Evolutionary conservation across 2,329 filamentous ascomycete species (phyloP).

Genomic region (Fusarium tupiense): DNA sequence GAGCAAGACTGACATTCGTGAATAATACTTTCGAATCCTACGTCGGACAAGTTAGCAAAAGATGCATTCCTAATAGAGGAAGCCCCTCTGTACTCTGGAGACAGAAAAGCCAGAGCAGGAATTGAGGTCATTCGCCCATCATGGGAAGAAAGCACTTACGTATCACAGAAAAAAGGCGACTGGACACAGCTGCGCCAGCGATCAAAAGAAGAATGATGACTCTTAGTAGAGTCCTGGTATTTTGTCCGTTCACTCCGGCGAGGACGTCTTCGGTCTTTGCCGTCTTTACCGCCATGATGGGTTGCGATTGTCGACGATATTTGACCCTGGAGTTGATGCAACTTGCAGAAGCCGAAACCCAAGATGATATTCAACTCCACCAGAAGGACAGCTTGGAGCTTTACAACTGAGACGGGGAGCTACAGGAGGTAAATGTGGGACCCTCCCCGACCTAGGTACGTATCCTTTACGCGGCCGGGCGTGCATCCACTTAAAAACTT

Average conservation of each 20-base stretch:
- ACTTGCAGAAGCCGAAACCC: constrained; percentile 44
- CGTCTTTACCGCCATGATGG: constrained; percentile 58
- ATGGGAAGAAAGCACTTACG: constrained; percentile 66
- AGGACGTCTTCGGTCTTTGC: constrained; percentile 63
- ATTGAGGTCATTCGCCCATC: constrained; percentile 7
- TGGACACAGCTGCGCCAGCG: constrained; percentile 89
- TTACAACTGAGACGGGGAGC: constrained; percentile 35
- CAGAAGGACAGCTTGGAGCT: constrained; percentile 60
- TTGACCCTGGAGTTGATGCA: constrained; percentile 47
- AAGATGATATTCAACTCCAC: constrained; percentile 41
- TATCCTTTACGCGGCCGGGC: constrained; percentile 15
- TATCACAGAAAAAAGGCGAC: constrained; percentile 97
- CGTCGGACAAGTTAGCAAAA: constrained; percentile 46
- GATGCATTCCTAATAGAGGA: neutral
- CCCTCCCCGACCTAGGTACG: constrained; percentile 33
- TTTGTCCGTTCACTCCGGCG: constrained; percentile 82
- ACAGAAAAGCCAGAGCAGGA: neutral
- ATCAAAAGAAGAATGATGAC: constrained; percentile 92
- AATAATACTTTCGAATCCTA: constrained; percentile 98
- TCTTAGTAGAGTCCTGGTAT: constrained; percentile 84
- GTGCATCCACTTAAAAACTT: constrained; percentile 9
- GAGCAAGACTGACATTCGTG: constrained; percentile 85
- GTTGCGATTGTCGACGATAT: constrained; percentile 47
- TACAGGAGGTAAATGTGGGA: constrained; percentile 25
- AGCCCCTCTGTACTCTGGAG: neutral